Base-by-base conservation (phyloP, 192 early-diverging fungal genomes). In the Coemansia sp. region DNA sequence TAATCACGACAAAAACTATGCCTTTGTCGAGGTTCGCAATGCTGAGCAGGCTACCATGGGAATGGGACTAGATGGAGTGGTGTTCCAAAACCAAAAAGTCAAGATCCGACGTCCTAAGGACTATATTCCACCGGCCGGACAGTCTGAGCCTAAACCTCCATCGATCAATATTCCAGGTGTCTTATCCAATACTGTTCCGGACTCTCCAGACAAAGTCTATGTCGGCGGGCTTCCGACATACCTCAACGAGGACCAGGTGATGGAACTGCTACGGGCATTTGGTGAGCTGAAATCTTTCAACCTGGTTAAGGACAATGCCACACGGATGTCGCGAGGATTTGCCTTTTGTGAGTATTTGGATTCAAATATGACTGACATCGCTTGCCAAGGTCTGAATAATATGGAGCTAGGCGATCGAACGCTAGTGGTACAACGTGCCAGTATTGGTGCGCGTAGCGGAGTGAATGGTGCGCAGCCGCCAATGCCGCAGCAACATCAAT, bases 291-390 rank as follows among this genome's bases (percentile, higher is more conserved):
- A 86, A 51, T 87, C 92, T 0, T 99, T 99, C 69, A 95, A 96
- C 67, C 68, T 99, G 32, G 94, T 99, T 7, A 94, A 92, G 66
- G 96, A 96, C 54, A 83, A 65, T 28, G 77, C 78, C 24, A 89
- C 87, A 6, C 85, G 87, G 4, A 56, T 84, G 54, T 96, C 94
- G 53, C 92, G 77, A 80, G 97, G 97, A 2, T 97, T 92, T 83
- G 97, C 95, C 3, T 97, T 99, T 64, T 96, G 94, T 72, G 97
- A 99, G 79, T 99, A 94, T 62, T 83, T 84, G 18, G 92, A 97
- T 71, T 88, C 93, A 19, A 84, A 64, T 25, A 74, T 96, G 14
- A 98, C 96, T 6, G 97, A 99, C 65, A 82, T 94, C 41, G 97
- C 93, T 12, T 96, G 94, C 67, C 87, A 96, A 68, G 94, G 94